Evolutionary conservation across 495 filamentous ascomycete genomes (phyloP).

Genomic region (Podospora bellae-mahoneyi): DNA sequence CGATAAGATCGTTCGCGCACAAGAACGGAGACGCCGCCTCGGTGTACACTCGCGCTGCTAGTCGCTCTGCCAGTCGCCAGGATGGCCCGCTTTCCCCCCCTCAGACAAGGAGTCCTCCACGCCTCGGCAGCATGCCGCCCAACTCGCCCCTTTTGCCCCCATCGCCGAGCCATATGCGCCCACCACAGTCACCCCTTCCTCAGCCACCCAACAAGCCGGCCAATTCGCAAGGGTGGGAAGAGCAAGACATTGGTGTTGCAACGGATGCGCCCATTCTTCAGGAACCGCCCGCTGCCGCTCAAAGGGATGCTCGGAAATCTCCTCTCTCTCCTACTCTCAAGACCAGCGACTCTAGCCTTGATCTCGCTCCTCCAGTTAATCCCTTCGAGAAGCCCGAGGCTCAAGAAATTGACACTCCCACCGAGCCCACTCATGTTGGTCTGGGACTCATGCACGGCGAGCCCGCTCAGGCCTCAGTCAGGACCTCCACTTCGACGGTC

Average conservation of each 20-base stretch:
- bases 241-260: conserved; percentile 22
- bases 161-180: conserved; percentile 25
- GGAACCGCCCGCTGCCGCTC: conserved; percentile 37
- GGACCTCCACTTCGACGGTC: conserved; percentile 18
- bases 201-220: conserved; percentile 14
- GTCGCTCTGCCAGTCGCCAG: conserved; percentile 38
- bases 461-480: conserved; percentile 23
- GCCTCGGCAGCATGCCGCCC: conserved; percentile 25
- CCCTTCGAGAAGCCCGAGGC: conserved; percentile 22
- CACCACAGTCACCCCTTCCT: conserved; percentile 10
- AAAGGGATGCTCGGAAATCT: conserved; percentile 26
- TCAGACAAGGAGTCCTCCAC: conserved; percentile 25
- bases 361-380: conserved; percentile 18
- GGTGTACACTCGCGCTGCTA: conserved; percentile 53
- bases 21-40: conserved; percentile 57
- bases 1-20: conserved; percentile 53
- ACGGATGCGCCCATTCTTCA: conserved; percentile 34
- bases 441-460: conserved; percentile 25
- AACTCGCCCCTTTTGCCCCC: conserved; percentile 25
- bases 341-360: conserved; percentile 28
- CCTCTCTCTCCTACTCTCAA: conserved; percentile 13
- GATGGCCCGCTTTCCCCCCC: conserved; percentile 19
- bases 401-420: conserved; percentile 19
- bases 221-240: conserved; percentile 11
- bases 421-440: conserved; percentile 19